Evolutionary conservation across 1,139 yeast species (phyloP).

Genomic region (Saccharomyces hybrid): DNA sequence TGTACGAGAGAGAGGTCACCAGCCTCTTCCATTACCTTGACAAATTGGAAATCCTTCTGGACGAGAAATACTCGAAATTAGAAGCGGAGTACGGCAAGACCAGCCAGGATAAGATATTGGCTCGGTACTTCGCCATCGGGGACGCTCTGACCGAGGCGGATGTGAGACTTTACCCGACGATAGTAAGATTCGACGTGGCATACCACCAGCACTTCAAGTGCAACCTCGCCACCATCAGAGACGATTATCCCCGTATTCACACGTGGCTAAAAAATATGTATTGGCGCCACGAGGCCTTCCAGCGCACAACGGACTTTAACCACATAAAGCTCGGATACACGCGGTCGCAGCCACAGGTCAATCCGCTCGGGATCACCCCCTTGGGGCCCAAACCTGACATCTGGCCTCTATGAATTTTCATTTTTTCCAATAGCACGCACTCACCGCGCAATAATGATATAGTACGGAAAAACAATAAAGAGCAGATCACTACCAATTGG

Average conservation of each 20-base stretch:
- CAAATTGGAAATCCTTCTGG: neutral
- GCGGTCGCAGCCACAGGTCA: constrained; percentile 62
- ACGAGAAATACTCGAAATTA: neutral
- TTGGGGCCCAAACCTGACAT: constrained; percentile 69
- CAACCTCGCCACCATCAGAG: constrained; percentile 74
- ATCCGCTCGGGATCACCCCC: constrained; percentile 81
- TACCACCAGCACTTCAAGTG: constrained; percentile 94
- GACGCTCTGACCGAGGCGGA: constrained; percentile 81
- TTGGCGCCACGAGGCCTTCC: constrained; percentile 75
- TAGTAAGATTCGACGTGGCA: constrained; percentile 82
- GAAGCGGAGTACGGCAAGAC: constrained; percentile 2
- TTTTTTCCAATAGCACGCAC: neutral
- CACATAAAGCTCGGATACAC: constrained; percentile 91
- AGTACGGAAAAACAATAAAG: neutral
- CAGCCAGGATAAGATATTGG: constrained; percentile 21
- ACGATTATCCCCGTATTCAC: constrained; percentile 70
- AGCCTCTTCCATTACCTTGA: neutral
- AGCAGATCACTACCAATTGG: neutral
- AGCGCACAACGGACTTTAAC: constrained; percentile 73
- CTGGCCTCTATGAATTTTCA: neutral
- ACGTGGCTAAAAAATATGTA: constrained; percentile 76
- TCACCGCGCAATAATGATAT: neutral
- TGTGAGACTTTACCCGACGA: constrained; percentile 73
- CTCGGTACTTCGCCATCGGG: constrained; percentile 41
- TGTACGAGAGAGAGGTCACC: constrained; percentile 46